Conservation (phyloP, 75 land plant species). For the Selaginella moellendorffii region DNA sequence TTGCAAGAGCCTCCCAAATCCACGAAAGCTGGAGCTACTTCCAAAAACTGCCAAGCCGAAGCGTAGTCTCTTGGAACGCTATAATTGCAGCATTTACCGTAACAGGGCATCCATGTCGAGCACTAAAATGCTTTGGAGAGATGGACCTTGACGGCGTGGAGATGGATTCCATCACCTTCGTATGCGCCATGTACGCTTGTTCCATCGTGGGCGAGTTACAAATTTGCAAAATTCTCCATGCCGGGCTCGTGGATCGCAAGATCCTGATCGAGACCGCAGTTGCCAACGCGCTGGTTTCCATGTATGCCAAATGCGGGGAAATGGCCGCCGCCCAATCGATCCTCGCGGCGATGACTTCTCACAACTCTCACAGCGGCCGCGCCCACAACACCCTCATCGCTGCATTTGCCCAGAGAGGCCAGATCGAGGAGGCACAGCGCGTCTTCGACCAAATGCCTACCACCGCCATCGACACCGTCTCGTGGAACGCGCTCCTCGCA, state of each 20-base stretch:
- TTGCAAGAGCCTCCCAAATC: too few species aligned
- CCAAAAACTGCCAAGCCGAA: slow-evolving; percentile 10
- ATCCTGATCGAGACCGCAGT: slow-evolving; percentile 5
- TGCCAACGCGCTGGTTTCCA: slow-evolving; percentile 10
- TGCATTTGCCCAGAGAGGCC: too few species aligned
- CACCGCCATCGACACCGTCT: too few species aligned
- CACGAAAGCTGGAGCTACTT: too few species aligned
- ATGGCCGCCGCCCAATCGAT: too few species aligned
- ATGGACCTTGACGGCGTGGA: slow-evolving; percentile 27
- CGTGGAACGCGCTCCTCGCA: too few species aligned
- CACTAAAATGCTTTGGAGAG: slow-evolving; percentile 24
- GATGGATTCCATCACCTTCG: slow-evolving; percentile 36
- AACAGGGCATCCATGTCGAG: slow-evolving; percentile 5
- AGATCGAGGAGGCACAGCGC: background rate
- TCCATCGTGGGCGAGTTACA: slow-evolving; percentile 14
- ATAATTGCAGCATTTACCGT: slow-evolving; percentile 11
- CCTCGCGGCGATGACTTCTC: too few species aligned
- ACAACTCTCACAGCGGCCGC: too few species aligned
- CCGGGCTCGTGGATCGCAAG: too few species aligned
- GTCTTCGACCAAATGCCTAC: too few species aligned
- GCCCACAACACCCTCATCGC: too few species aligned
- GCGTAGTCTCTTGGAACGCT: slow-evolving; percentile 14
- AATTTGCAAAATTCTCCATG: too few species aligned
- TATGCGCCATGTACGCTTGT: slow-evolving; percentile 25
- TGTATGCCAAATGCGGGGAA: slow-evolving; percentile 25